Evolutionary conservation across 2,329 filamentous ascomycete species (phyloP), one percentile per base, ranked within the genome.

Genomic region (Periconia sp.): DNA sequence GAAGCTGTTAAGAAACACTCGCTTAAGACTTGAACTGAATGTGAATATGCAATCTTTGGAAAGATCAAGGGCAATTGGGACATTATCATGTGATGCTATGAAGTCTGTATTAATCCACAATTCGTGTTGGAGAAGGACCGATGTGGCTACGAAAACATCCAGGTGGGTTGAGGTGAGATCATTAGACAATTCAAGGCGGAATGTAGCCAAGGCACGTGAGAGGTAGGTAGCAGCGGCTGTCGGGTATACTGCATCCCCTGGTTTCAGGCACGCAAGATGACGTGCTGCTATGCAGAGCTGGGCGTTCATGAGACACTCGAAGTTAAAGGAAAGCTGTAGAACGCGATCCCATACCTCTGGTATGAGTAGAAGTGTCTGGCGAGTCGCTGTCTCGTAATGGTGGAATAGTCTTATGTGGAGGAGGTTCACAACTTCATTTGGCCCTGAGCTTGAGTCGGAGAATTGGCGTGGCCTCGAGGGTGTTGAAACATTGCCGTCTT

Each of bases 271-370:
- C 13, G 32, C 17, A 23, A 35, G 32, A 16, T 35, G 32, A 4
- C 34, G 22, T 17, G 22, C 34, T 19, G 34, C 25, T n/a, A 36
- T 36, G 13, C 34, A 28, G 12, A 36, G 34, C 8, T 25, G 16
- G 11, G 22, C 34, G n/a, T 36, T 15, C n/a, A 36, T 16, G 7
- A 36, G 16, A 16, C 25, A 36, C 10, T 12, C 4, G 22, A 36
- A 36, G 6, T 19, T 19, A 4, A 28, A 25, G 11, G 34, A 36
- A 4, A 36, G 34, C 2, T 15, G 11, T 4, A 22, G 18, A 19
- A 16, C 12, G 10, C 10, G 7, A 5, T 26, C 13, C 34, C 34
- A 36, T 4, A 36, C 22, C 16, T 12, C 7, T 5, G 5, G 6
- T 2, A 23, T 15, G 8, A 36, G 28, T 11, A 39, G 16, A 9